Evolutionary conservation across 139 green algal species (phyloP), one percentile per base, ranked within the genome.

Genomic region (Chlorella sp.): DNA sequence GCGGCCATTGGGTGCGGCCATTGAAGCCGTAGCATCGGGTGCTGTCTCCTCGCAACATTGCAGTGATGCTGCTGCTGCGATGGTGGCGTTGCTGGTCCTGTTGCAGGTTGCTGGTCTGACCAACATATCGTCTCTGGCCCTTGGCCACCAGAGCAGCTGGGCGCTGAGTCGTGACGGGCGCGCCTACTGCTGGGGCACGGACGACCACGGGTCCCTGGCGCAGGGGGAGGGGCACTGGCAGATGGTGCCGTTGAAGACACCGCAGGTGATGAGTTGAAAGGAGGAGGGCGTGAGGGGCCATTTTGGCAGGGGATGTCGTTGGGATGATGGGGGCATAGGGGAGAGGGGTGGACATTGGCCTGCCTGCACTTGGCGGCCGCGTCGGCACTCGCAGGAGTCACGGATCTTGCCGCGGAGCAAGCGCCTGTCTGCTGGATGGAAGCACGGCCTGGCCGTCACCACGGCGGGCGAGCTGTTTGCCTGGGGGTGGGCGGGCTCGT

Each of bases 401-500:
- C 55, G 22, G 4, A 27, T 10, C 24, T 59, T 79, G 55, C 65
- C 66, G 30, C 66, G n/a, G 23, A 5, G 31, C 3, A 33, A 62
- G 42, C 33, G 30, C 29, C 69, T 76, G n/a, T 69, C 49, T 2
- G 74, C 27, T 6, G 77, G 77, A 3, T 83, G 77, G 77, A 70
- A 72, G 42, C 77, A 83, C 64, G 65, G 34, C 1, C 6, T 27
- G 20, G 73, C 62, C 2, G 49, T 77, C 42, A 32, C 10, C 0
- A 1, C 31, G 2, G 77, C 82, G 26, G 83, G 83, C 4, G 60
- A 65, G 33, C 64, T 85, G 31, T 68, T 65, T 22, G 72, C 72
- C 0, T 88, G 83, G 83, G 83, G 83, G 2, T 85, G 83, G 83
- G 69, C 49, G 10, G 83, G 82, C 22, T 29, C 26, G 17, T 55